These are phyloP conservation scores for Colletotrichum tropicale DNA, from an alignment of 2,329 filamentous ascomycete species.

Conservation along the genomic window DNA sequence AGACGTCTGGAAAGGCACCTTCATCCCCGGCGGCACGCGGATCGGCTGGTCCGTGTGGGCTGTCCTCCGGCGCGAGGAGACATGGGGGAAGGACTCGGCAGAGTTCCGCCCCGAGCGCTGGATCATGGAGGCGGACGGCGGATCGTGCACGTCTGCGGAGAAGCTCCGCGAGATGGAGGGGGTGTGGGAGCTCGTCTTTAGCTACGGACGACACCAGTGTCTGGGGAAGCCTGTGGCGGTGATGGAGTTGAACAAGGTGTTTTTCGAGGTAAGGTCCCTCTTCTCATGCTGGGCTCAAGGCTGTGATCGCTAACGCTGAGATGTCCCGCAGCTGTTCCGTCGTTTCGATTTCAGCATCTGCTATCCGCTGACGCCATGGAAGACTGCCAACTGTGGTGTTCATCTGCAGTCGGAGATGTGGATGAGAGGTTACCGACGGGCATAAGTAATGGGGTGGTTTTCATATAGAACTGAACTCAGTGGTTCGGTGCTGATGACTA, in stretches of 20 bases:
- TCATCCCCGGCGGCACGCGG: slow-evolving; percentile 34
- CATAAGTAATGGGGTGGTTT: not conserved
- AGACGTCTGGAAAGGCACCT: slow-evolving; percentile 19
- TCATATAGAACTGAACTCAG: not conserved
- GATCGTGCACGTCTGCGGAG: slow-evolving; percentile 21
- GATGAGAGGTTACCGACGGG: slow-evolving; percentile 11
- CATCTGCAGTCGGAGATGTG: slow-evolving; percentile 34
- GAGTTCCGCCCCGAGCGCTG: slow-evolving; percentile 40
- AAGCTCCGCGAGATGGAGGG: slow-evolving; percentile 36
- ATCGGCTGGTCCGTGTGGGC: slow-evolving; percentile 37
- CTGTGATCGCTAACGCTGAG: not conserved
- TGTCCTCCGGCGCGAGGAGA: slow-evolving; percentile 33
- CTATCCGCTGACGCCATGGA: slow-evolving; percentile 34
- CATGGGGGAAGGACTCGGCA: slow-evolving; percentile 38
- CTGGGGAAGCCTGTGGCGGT: slow-evolving; percentile 39
- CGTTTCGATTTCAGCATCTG: slow-evolving; percentile 34
- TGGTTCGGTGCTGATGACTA: fast-evolving
- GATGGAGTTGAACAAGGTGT: slow-evolving; percentile 42
- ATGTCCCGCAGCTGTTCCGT: slow-evolving; percentile 27
- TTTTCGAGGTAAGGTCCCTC: slow-evolving; percentile 41
- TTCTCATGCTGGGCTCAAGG: not conserved
- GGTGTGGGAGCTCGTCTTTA: slow-evolving; percentile 40
- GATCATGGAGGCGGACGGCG: slow-evolving; percentile 32
- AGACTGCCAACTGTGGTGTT: slow-evolving; percentile 32
- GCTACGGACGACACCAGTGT: slow-evolving; percentile 41